Conservation (phyloP, 352 stramenopile genomes). For the Pythium apleroticum region DNA sequence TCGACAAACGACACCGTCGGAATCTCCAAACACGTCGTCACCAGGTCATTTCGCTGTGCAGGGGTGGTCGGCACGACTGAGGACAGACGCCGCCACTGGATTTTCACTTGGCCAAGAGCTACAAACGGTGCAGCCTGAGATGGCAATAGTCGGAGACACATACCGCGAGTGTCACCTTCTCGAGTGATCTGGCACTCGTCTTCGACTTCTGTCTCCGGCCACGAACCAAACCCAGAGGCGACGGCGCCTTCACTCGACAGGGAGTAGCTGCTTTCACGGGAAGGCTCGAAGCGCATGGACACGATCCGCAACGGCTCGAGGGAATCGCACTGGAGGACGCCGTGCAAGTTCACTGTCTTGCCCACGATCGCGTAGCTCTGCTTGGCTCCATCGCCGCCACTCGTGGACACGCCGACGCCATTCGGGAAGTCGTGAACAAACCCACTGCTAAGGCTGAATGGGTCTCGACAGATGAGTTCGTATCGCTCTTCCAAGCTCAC, state of each 20-base stretch:
- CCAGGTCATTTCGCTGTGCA: conserved; percentile 44
- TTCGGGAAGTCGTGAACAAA: conserved; percentile 73
- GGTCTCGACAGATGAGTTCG: conserved; percentile 58
- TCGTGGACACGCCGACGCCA: conserved; percentile 29
- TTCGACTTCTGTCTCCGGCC: background rate
- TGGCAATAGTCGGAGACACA: conserved; percentile 61
- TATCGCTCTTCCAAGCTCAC: conserved; percentile 70
- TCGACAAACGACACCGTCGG: conserved; percentile 70
- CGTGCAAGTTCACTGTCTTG: conserved; percentile 61
- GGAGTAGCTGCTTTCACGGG: conserved; percentile 17
- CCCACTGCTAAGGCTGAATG: conserved; percentile 51
- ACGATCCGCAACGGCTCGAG: conserved; percentile 54
- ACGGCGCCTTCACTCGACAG: conserved; percentile 27
- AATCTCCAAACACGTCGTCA: conserved; percentile 66
- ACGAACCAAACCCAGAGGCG: conserved; percentile 45
- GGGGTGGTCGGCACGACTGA: conserved; percentile 43
- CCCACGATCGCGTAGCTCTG: conserved; percentile 62
- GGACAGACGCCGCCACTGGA: conserved; percentile 63
- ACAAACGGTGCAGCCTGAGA: conserved; percentile 42
- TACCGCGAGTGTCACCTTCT: conserved; percentile 58
- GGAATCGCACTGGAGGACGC: conserved; percentile 49
- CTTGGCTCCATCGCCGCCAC: conserved; percentile 30
- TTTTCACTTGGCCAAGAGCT: conserved; percentile 51
- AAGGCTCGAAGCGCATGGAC: conserved; percentile 52
- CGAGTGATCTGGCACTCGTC: conserved; percentile 39